Percentiles rank a stretch among this genome's conserved stretches.
Conservation (phyloP, 2,329 filamentous ascomycete genomes). For the Tolypocladium cylindrosporum region DNA sequence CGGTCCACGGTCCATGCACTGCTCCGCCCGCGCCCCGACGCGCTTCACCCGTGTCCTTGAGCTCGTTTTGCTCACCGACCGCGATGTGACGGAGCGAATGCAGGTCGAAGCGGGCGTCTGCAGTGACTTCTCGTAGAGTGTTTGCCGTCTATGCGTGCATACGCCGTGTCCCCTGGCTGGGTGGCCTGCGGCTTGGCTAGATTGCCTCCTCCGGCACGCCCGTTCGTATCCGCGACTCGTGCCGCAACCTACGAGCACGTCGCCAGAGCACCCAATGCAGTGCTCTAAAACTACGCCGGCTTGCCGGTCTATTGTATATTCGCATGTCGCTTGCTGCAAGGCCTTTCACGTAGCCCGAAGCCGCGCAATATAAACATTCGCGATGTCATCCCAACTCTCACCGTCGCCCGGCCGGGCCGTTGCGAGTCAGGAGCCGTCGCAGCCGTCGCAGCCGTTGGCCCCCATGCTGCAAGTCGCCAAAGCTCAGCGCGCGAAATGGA, state of each 20-base stretch:
- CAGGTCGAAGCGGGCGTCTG: neutral
- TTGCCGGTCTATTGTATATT: neutral
- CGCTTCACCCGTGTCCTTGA: slow-evolving; percentile 45
- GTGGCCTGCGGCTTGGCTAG: slow-evolving; percentile 1
- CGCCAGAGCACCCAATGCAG: neutral
- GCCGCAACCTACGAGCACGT: neutral
- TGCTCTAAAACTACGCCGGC: neutral
- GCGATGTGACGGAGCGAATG: slow-evolving; percentile 23
- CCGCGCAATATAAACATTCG: neutral
- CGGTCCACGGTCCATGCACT: slow-evolving; percentile 7
- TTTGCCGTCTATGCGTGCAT: slow-evolving; percentile 2
- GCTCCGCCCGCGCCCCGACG: slow-evolving; percentile 14
- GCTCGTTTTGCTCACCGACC: slow-evolving; percentile 51
- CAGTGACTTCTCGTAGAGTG: slow-evolving; percentile 1
- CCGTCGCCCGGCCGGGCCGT: neutral
- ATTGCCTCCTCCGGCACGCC: neutral
- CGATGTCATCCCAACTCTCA: neutral
- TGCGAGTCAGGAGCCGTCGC: neutral
- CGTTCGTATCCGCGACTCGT: neutral
- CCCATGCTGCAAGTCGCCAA: neutral
- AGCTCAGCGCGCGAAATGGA: neutral
- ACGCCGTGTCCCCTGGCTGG: neutral
- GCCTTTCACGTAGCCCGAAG: neutral
- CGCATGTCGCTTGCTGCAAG: neutral
- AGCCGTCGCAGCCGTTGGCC: neutral